Percentiles rank a stretch among this genome's conserved stretches.
These are phyloP conservation scores for Centrapalus pauciflorus DNA, from an alignment of 129 eudicot species.

Conservation along the genomic window DNA sequence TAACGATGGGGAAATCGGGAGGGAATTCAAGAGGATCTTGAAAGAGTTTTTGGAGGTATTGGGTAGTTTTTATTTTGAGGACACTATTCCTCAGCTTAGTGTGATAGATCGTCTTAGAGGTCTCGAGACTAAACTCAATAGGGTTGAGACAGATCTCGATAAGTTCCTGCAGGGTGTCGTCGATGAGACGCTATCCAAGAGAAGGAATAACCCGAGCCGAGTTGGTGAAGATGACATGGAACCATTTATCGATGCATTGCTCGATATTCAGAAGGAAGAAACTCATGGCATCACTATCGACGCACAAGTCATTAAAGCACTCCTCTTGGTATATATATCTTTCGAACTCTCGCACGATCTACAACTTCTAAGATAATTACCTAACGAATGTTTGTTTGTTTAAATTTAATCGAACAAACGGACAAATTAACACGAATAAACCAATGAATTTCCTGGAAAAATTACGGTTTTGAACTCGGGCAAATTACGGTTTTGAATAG, in stretches of 20 bases:
- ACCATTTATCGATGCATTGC: constrained; percentile 43
- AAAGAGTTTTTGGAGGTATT: constrained; percentile 23
- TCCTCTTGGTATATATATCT: constrained; percentile 39
- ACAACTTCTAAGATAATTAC: too few relatives aligned
- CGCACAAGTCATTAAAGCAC: constrained; percentile 42
- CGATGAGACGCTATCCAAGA: constrained; percentile 13
- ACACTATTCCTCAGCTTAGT: constrained; percentile 33
- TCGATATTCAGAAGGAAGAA: constrained; percentile 29
- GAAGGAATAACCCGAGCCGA: neutral
- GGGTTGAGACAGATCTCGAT: constrained; percentile 27
- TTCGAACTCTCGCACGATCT: neutral
- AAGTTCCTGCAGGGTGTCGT: constrained; percentile 38
- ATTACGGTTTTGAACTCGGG: too few relatives aligned
- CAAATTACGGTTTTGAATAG: too few relatives aligned
- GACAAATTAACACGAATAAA: too few relatives aligned
- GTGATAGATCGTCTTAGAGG: constrained; percentile 42
- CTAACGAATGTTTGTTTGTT: too few relatives aligned
- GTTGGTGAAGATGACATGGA: neutral
- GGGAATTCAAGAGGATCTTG: constrained; percentile 15
- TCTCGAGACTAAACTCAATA: constrained; percentile 26
- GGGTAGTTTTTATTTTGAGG: constrained; percentile 25
- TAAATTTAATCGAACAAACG: too few relatives aligned
- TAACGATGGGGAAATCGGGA: constrained; percentile 29
- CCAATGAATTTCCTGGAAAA: too few relatives aligned
- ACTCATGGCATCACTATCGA: constrained; percentile 28